A percentile compares a stretch with the other conserved stretches of the same genome.
Conservation (phyloP, 1,284 basidiomycete genomes). For the Apiotrichum montevideense region DNA sequence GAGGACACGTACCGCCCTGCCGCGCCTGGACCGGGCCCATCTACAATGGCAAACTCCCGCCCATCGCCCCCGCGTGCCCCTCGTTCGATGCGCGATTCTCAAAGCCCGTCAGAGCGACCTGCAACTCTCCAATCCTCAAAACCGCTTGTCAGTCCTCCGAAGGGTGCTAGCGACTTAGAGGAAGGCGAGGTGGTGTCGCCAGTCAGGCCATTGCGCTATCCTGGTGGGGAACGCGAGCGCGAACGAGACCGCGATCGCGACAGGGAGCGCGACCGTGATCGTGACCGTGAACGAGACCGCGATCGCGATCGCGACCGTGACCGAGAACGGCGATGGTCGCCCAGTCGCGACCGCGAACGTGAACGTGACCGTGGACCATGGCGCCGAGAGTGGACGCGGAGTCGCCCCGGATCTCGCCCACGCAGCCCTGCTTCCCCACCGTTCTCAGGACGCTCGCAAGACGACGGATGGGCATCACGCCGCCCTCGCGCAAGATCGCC, state of each 20-base stretch:
- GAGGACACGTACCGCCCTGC: slow-evolving; percentile 4
- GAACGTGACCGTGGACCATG: slow-evolving; percentile 11
- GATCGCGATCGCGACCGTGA: slow-evolving; percentile 14
- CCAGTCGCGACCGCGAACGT: slow-evolving; percentile 4
- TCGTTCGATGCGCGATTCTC: slow-evolving; percentile 25
- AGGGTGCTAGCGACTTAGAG: slow-evolving; percentile 29
- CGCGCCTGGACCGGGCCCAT: slow-evolving; percentile 12
- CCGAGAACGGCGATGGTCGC: too few species aligned
- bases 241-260: slow-evolving; percentile 21
- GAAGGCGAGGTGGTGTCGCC: slow-evolving; percentile 43
- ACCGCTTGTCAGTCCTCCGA: not conserved
- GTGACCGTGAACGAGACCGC: slow-evolving; percentile 13
- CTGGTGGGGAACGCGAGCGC: slow-evolving; percentile 5
- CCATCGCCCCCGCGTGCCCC: slow-evolving; percentile 20
- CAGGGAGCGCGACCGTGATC: slow-evolving; percentile 15
- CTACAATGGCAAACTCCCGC: slow-evolving; percentile 10
- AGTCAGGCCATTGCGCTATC: slow-evolving; percentile 17
- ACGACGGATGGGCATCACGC: slow-evolving; percentile 9
- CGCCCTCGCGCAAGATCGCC: slow-evolving; percentile 5
- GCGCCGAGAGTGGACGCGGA: slow-evolving; percentile 9
- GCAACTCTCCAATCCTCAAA: not conserved
- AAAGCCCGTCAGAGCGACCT: slow-evolving; percentile 21
- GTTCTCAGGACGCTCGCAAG: slow-evolving; percentile 1
- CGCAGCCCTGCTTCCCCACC: slow-evolving; percentile 7
- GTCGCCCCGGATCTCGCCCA: slow-evolving; percentile 9